These are phyloP conservation scores for Fusarium sp. DNA, from an alignment of 2,329 filamentous ascomycete species.

Conservation along the genomic window DNA sequence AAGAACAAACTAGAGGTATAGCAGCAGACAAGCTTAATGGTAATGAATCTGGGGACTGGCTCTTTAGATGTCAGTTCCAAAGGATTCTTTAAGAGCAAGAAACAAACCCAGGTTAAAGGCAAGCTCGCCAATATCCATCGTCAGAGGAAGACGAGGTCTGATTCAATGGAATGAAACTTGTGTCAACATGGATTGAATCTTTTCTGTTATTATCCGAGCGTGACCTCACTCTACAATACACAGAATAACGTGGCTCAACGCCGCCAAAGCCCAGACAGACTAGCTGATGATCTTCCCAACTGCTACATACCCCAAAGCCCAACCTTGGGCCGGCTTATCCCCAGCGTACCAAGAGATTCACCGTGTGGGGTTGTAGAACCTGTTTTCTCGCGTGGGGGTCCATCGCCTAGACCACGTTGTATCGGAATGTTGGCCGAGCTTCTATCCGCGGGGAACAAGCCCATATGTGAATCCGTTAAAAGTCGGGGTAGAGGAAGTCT, in stretches of 20 bases:
- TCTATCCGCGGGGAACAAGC: conserved; percentile 2
- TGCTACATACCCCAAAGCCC: background rate
- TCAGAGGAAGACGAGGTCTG: background rate
- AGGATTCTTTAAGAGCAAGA: background rate
- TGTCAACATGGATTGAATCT: background rate
- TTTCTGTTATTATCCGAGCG: too few relatives aligned
- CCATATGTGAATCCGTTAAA: background rate
- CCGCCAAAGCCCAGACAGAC: background rate
- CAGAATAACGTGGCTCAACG: background rate
- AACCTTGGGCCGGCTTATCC: background rate
- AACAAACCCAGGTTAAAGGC: conserved; percentile 4
- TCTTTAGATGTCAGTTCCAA: background rate
- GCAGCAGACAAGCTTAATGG: background rate
- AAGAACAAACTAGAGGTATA: background rate
- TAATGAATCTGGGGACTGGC: background rate
- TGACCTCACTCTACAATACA: too few relatives aligned
- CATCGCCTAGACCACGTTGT: background rate
- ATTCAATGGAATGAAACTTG: background rate
- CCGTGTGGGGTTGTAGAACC: conserved; percentile 4
- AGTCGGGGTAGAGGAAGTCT: background rate
- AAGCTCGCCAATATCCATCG: conserved; percentile 16
- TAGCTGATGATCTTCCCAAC: background rate
- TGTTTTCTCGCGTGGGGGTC: conserved; percentile 12
- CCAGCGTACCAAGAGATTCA: background rate
- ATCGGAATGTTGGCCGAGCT: background rate